Base-by-base conservation (phyloP, 2,329 filamentous ascomycete species). In the Ophiobolus disseminans region DNA sequence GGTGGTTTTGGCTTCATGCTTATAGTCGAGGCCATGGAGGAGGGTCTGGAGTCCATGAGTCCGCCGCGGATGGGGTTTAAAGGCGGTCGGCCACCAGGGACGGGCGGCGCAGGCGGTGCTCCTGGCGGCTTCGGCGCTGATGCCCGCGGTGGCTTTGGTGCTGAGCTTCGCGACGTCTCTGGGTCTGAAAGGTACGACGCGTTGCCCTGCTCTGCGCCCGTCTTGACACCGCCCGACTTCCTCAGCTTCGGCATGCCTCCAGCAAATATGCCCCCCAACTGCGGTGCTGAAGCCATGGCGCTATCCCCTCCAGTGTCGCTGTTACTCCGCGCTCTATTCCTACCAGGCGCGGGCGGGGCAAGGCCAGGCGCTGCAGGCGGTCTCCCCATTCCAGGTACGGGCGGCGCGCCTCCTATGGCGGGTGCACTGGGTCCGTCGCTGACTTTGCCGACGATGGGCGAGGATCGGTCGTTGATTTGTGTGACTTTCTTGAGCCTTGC, bases 221-320 rank as follows among this genome's bases (percentile, higher is more conserved):
- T 79, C 42, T 78, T 76, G 23, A 80, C 72, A 38, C 90, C 92
- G 46, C 91, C 89, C 3, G 87, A 83, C 78, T 95, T 97, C 72
- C 90, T 89, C 66, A 99, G 73, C 76, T 97, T 97, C 2, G 94
- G 94, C 84, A 97, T 97, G 28, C 93, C 94, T 26, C 91, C 92
- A 1, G 90, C 91, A 68, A 99, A 96, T 20, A 99, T 74, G 1
- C 94, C 94, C 22, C 80, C 93, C 9, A 97, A 74, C 70, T 97
- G 93, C 9, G 91, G 91, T 38, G 90, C 57, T 11, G 64, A 63
- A 17, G 57, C 55, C 36, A 62, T 50, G 13, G 44, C 60, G 31
- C 58, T 59, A 13, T 68, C 69, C 55, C 62, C 59, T 16, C 80
- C 81, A 42, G 84, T 82, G 63, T 95, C 91, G 72, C 92, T 96